These are phyloP conservation scores for Penicillium crustosum DNA, from an alignment of 2,329 filamentous ascomycete genomes.

Conservation along the genomic window DNA sequence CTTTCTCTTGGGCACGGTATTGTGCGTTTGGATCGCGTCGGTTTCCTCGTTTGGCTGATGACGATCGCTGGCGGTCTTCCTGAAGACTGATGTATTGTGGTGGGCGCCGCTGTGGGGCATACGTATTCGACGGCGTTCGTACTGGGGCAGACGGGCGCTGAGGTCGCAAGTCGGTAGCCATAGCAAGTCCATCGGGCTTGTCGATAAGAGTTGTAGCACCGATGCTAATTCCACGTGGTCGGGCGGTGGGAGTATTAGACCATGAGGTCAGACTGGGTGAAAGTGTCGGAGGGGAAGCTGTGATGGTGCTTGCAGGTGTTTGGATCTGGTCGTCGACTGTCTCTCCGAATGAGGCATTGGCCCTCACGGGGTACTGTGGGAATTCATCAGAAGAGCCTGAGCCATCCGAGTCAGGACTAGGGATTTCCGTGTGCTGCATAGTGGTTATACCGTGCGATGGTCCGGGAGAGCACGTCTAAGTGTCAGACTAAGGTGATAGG, in stretches of 20 bases:
- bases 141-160: conserved; percentile 68
- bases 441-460: conserved; percentile 25
- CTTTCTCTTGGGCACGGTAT: conserved; percentile 84
- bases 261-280: conserved; percentile 35
- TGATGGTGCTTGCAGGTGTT: conserved; percentile 33
- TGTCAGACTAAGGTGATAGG: conserved; percentile 23
- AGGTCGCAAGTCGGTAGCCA: conserved; percentile 47
- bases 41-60: conserved; percentile 54
- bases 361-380: conserved; percentile 33
- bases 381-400: conserved; percentile 46
- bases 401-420: conserved; percentile 42
- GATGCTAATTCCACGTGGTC: conserved; percentile 46
- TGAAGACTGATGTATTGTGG: conserved; percentile 50
- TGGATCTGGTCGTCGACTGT: conserved; percentile 33
- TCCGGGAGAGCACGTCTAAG: conserved; percentile 10
- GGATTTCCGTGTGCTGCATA: conserved; percentile 47
- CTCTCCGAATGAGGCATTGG: conserved; percentile 34
- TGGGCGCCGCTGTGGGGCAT: conserved; percentile 63
- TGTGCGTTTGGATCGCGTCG: conserved; percentile 68
- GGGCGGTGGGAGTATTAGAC: conserved; percentile 36
- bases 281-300: conserved; percentile 35
- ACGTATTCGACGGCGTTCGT: conserved; percentile 76
- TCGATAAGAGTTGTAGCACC: conserved; percentile 47
- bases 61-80: conserved; percentile 55
- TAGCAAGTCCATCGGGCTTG: conserved; percentile 32